Base-by-base conservation (phyloP, 306 rosid species). In the Quercus alba region DNA sequence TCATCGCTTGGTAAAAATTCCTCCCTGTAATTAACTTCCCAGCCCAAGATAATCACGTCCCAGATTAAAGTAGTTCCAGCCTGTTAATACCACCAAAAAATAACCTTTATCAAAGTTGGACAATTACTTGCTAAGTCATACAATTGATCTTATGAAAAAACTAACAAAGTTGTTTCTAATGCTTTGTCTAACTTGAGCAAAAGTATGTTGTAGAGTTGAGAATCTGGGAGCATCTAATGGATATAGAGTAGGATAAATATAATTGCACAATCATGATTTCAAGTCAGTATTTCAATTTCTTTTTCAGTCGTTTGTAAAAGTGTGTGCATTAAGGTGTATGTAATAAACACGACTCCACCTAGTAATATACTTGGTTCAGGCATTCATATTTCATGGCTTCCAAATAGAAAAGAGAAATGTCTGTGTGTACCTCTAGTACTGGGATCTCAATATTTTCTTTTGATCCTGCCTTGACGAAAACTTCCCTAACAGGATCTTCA, bases 21-120 rank as follows among this genome's bases (percentile, higher is more conserved):
- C 78, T 85, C 91, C 77, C 79, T 88, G 86, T 88, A 88, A 75
- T 79, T 88, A 28, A 88, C 86, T 23, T 88, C 91, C 91, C 91
- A 88, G 20, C 89, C 91, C 76, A 85, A 44, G 54, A 85, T 86
- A 28, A 73, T 58, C 78, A 88, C 51, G 63, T 88, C 91, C 91
- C 91, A 88, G 56, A 88, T 56, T 67, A 85, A 28, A 1, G 64
- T 78, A 75, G 51, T 79, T 61, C 91, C 89, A 74, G 80, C 86
- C 91, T 85, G 77, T 75, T 55, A 2, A 82, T 10, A 62, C 14
- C 4, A 35, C 82, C 58, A 64, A 75, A 44, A 55, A 23, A 12
- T 0, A 41, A 18, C 4, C 23, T 19, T 35, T 35, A 5, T 33
- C 9, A 35, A 14, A 35, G 20, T 5, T 67, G 2, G 52, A 21